Conservation (phyloP, 2,329 filamentous ascomycete genomes). For the Fusarium devonianum region DNA sequence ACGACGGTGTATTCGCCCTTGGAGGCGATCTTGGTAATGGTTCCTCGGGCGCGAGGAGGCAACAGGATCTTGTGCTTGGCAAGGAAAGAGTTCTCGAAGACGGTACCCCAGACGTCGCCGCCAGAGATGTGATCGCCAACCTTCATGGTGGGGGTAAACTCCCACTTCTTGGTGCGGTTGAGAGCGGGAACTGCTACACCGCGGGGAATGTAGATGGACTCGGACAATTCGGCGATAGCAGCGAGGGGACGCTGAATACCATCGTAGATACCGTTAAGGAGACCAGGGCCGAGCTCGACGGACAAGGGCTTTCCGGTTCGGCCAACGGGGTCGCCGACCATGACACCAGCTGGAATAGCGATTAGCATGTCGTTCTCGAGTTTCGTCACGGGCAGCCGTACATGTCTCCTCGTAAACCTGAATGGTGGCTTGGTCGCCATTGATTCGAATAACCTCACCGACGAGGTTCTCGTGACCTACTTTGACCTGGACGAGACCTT, state of each 20-base stretch:
- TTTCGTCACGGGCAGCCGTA: constrained; percentile 52
- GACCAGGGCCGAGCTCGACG: constrained; percentile 93
- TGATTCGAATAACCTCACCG: constrained; percentile 98
- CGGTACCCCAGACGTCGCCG: constrained; percentile 93
- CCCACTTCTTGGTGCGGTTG: constrained; percentile 93
- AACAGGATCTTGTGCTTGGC: constrained; percentile 92
- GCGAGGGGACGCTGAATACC: constrained; percentile 96
- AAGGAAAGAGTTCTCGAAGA: constrained; percentile 95
- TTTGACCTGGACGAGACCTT: constrained; percentile 68
- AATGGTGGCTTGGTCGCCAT: constrained; percentile 92
- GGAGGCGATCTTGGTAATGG: constrained; percentile 86
- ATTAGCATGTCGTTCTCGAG: constrained; percentile 24
- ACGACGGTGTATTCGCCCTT: constrained; percentile 94
- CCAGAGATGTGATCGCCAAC: constrained; percentile 97
- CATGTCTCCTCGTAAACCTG: constrained; percentile 99
- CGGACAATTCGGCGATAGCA: constrained; percentile 77
- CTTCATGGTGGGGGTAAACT: constrained; percentile 90
- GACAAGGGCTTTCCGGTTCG: constrained; percentile 95
- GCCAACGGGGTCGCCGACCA: constrained; percentile 89
- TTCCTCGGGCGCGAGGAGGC: constrained; percentile 87
- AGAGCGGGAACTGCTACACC: constrained; percentile 88
- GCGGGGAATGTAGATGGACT: constrained; percentile 97
- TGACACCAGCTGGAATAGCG: constrained; percentile 78
- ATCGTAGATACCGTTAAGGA: constrained; percentile 99
- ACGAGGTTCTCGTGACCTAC: constrained; percentile 92